phyloP scores from a whole-genome alignment of 345 rosid species.

The Salix exigua region DNA sequence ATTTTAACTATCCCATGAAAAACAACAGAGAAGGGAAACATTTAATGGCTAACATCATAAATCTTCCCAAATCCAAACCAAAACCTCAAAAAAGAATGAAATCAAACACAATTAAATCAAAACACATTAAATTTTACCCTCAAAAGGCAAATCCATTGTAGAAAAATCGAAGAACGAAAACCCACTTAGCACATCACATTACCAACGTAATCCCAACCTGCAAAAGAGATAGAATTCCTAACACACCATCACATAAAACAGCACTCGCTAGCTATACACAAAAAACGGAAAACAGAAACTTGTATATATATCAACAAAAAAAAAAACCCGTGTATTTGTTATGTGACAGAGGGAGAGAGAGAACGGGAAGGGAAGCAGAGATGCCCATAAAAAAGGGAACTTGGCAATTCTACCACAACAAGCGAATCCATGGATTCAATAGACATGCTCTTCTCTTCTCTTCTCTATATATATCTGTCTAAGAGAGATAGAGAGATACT shows the following conservation, averaged over 20 bases:
- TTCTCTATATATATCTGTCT: neutral
- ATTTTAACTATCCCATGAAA: constrained; percentile 11
- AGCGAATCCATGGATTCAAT: constrained; percentile 30
- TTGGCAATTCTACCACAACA: constrained; percentile 25
- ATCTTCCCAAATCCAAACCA: constrained; percentile 1
- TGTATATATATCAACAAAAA: neutral
- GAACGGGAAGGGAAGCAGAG: constrained; percentile 14
- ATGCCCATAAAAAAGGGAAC: constrained; percentile 15
- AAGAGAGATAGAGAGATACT: neutral
- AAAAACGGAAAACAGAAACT: neutral
- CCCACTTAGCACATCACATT: constrained; percentile 40
- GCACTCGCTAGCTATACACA: neutral
- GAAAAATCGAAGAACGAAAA: constrained; percentile 11
- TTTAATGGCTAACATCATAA: neutral
- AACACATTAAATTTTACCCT: constrained; percentile 10
- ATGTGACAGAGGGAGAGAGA: neutral
- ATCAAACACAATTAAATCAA: neutral
- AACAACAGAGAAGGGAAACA: constrained; percentile 5
- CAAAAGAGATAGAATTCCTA: constrained; percentile 10
- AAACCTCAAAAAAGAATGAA: neutral
- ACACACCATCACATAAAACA: constrained; percentile 1
- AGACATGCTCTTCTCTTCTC: neutral
- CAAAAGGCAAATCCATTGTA: constrained; percentile 36
- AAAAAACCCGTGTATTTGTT: neutral
- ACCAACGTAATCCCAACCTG: constrained; percentile 37